Evolutionary conservation across 2,329 filamentous ascomycete genomes (phyloP), one percentile per base, ranked within the genome.

Genomic region (Nothopassalora personata): DNA sequence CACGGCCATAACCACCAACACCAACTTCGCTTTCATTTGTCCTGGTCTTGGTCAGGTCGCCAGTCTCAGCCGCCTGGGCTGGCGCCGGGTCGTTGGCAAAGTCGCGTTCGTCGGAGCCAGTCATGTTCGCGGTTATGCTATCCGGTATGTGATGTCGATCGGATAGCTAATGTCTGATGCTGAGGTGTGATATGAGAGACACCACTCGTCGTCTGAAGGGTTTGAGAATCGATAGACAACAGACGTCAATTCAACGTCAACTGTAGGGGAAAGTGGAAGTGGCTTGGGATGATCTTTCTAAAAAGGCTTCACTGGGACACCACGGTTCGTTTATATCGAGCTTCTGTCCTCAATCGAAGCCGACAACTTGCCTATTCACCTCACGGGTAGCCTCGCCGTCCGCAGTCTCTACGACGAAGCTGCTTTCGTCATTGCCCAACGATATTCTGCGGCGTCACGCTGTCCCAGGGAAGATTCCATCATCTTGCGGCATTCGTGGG

Each of bases 71-170:
- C 65, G 58, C 68, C 75, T 76, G 63, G 69, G 60, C 76, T 73
- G 58, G 70, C 64, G 63, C 64, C 67, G 74, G 63, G 33, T 79
- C 71, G 46, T 76, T 75, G 57, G 72, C 76, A 62, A 84, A 77
- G 66, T 85, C 82, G 62, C 77, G 74, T 63, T 86, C 82, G 62
- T 86, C 82, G 68, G 82, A 83, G 65, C 77, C 75, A 76, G 84
- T 78, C 84, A 87, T 86, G 61, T 64, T 83, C 76, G 64, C 60
- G 53, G 58, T 67, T 28, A 1, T 49, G 46, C 46, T 30, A 30
- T 48, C 23, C 13, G 15, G 53, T 46, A 27, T 34, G 15, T 15
- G 28, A 49, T 47, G 28, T 28, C 13, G 33, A 36, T 23, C 3
- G 23, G 23, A 23, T 23, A 23, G 4, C 7, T 23, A n/a, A 30